Percentiles rank a stretch among this genome's conserved stretches.
phyloP scores from a whole-genome alignment of 495 filamentous ascomycete genomes.

The Xylaria curta region DNA sequence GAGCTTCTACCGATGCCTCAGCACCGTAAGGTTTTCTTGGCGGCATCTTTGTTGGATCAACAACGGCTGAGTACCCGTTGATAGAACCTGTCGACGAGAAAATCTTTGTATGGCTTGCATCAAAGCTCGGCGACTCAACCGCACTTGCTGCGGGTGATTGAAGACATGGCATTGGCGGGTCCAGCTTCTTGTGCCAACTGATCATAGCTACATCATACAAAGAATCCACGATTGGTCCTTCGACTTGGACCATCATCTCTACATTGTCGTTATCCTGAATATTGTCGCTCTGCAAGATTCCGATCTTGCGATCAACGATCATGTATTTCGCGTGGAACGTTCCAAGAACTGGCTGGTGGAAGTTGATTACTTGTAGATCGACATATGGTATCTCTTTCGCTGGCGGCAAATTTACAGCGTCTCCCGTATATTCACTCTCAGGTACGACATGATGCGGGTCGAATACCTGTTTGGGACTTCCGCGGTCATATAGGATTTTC shows the following conservation, averaged over 20 bases:
- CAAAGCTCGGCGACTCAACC: conserved; percentile 24
- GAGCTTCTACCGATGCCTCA: conserved; percentile 4
- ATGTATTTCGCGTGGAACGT: conserved; percentile 82
- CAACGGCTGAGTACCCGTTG: conserved; percentile 34
- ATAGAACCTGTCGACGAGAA: conserved; percentile 37
- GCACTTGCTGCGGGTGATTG: conserved; percentile 54
- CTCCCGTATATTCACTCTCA: conserved; percentile 61
- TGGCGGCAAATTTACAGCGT: conserved; percentile 64
- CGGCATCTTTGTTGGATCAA: conserved; percentile 37
- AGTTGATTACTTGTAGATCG: conserved; percentile 76
- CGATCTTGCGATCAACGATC: conserved; percentile 73
- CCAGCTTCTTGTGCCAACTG: conserved; percentile 69
- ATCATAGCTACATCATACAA: conserved; percentile 75
- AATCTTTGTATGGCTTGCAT: conserved; percentile 34
- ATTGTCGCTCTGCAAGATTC: conserved; percentile 75
- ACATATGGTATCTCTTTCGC: conserved; percentile 70
- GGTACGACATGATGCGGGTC: conserved; percentile 67
- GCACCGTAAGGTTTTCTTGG: conserved; percentile 30
- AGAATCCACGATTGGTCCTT: conserved; percentile 77
- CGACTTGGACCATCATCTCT: conserved; percentile 80
- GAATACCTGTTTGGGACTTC: conserved; percentile 65
- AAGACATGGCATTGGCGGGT: conserved; percentile 66
- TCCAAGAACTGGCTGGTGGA: conserved; percentile 72
- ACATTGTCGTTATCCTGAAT: conserved; percentile 80
- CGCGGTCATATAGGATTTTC: conserved; percentile 79